Percentiles rank a stretch among this genome's conserved stretches.
These are phyloP conservation scores for Ceratocystis destructans DNA, from an alignment of 2,329 filamentous ascomycete genomes.

Conservation along the genomic window DNA sequence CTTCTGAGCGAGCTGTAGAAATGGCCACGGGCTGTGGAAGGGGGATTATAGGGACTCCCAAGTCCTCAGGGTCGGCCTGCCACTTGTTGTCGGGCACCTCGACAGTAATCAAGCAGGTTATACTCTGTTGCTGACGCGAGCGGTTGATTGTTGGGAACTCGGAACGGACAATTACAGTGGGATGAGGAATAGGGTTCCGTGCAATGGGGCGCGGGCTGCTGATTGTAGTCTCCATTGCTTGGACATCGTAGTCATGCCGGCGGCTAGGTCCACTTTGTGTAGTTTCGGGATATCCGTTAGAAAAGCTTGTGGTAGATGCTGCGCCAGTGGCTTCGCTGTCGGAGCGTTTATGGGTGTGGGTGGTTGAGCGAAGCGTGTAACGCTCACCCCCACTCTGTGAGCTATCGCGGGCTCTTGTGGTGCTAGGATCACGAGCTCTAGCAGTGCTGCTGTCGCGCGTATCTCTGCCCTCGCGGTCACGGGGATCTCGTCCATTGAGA, in stretches of 20 bases:
- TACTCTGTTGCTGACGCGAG: constrained; percentile 83
- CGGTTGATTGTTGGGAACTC: constrained; percentile 91
- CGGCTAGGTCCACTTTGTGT: constrained; percentile 55
- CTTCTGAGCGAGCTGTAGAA: constrained; percentile 31
- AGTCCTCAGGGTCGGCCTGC: constrained; percentile 70
- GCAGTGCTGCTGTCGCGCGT: constrained; percentile 5
- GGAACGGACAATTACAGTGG: constrained; percentile 85
- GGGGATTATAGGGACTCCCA: constrained; percentile 40
- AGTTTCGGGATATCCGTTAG: constrained; percentile 69
- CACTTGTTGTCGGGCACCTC: constrained; percentile 90
- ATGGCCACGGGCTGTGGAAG: constrained; percentile 25
- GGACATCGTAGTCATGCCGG: constrained; percentile 86
- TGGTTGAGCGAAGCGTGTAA: constrained; percentile 34
- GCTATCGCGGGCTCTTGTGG: constrained; percentile 33
- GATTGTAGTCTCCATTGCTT: constrained; percentile 83
- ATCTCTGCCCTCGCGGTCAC: constrained; percentile 14
- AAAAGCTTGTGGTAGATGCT: constrained; percentile 66
- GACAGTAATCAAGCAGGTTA: constrained; percentile 87
- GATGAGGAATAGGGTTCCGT: constrained; percentile 79
- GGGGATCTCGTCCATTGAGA: constrained; percentile 23
- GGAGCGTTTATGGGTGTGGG: constrained; percentile 49
- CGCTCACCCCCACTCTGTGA: constrained; percentile 32
- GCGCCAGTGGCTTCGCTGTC: constrained; percentile 65
- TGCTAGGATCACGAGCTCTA: constrained; percentile 5
- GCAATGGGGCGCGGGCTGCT: constrained; percentile 56